These are phyloP conservation scores for Tardiomyces blankii DNA, from an alignment of 1,139 yeast species.

Conservation along the genomic window DNA sequence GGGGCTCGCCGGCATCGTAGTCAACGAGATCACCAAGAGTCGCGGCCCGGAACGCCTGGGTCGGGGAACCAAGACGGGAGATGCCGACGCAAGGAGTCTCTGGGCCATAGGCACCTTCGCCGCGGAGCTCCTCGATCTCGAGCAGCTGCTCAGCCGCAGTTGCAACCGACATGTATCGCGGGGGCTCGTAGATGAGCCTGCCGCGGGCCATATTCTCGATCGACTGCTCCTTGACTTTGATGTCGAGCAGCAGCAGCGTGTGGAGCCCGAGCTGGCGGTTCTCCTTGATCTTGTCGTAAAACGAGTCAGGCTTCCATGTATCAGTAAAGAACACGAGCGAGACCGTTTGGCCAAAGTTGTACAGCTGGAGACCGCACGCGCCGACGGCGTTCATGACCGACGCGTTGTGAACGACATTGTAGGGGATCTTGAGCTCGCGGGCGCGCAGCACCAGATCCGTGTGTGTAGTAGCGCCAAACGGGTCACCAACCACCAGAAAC, in stretches of 20 bases:
- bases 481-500: constrained; percentile 93
- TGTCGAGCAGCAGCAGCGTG: constrained; percentile 77
- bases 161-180: constrained; percentile 87
- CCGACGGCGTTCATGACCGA: constrained; percentile 98
- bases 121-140: constrained; percentile 71
- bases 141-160: constrained; percentile 82
- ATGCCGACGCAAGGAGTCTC: constrained; percentile 91
- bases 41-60: constrained; percentile 76
- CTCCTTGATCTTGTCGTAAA: constrained; percentile 81
- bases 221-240: constrained; percentile 94
- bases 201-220: constrained; percentile 93
- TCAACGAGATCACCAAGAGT: constrained; percentile 55
- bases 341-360: constrained; percentile 93
- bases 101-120: constrained; percentile 58
- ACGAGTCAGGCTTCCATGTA: constrained; percentile 91
- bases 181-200: constrained; percentile 86
- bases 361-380: constrained; percentile 90
- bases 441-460: constrained; percentile 90
- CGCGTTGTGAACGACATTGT: constrained; percentile 86
- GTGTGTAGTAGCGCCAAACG: constrained; percentile 97
- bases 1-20: constrained; percentile 88
- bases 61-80: constrained; percentile 80
- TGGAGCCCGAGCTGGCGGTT: constrained; percentile 85
- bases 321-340: constrained; percentile 94
- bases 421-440: constrained; percentile 64